Evolutionary conservation across 129 eudicot genomes (phyloP), one percentile per base, ranked within the genome.

Genomic region (Mikania micrantha): DNA sequence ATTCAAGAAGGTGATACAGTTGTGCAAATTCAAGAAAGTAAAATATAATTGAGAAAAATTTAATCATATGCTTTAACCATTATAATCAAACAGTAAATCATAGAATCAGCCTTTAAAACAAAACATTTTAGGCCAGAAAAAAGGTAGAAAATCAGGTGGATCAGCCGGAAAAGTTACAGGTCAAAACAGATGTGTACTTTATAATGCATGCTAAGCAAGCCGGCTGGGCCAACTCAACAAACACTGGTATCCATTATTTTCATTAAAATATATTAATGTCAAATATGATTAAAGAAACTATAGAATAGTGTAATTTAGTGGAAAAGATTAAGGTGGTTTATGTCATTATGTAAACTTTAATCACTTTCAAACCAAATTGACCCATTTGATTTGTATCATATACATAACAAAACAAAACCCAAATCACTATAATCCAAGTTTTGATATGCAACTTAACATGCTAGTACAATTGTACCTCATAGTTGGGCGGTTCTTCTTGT

Each of bases 401-500:
- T 56, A n/a, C n/a, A n/a, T n/a, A 42, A 59, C 36, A 42, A 1
- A n/a, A 21, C 44, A 16, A 19, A 50, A 5, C 5, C 5, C 52
- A 69, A 69, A 56, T 27, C 10, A 7, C 64, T 19, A 47, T 39
- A 44, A 34, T 21, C 7, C 54, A 28, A 3, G 45, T 39, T n/a
- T 32, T 3, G 15, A 27, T 7, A 48, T n/a, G 9, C 22, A 9
- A 31, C 24, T 7, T 7, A 9, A 6, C 12, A 66, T 16, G 12
- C 24, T 13, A 13, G 38, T 80, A n/a, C n/a, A n/a, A n/a, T n/a
- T n/a, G n/a, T n/a, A 93, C 98, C 88, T 93, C 99, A 62, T 93
- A 93, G 67, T 77, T 89, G 50, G 95, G 99, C 48, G 84, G 83
- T 9, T 89, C 96, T 79, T 80, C 90, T 74, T 86, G 95, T 74